A percentile compares a stretch with the other conserved stretches of the same genome.
Evolutionary conservation across 202 grass and related monocot species (phyloP).

Genomic region (Brachypodium distachyon): DNA sequence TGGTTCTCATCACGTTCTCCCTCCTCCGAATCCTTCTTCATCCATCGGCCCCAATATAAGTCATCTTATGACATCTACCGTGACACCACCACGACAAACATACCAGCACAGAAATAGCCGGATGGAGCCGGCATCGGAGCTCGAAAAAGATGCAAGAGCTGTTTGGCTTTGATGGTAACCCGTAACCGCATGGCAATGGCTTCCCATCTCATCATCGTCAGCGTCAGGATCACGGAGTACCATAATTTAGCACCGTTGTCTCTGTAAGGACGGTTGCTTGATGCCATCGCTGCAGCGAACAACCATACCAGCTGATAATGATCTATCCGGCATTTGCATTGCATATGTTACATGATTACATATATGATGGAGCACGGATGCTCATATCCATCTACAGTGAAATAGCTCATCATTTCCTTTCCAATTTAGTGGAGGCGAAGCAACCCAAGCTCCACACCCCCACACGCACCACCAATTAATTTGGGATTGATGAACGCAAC

Average conservation of each 20-base stretch:
- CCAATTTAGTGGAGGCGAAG: neutral
- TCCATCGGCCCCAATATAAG: no score
- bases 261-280: neutral
- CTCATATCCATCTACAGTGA: neutral
- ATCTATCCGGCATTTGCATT: neutral
- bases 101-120: no score
- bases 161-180: neutral
- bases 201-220: neutral
- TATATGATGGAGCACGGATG: neutral
- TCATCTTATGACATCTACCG: no score
- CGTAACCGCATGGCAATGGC: neutral
- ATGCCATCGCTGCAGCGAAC: neutral
- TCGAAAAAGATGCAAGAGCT: neutral
- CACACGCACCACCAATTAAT: neutral
- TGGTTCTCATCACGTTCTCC: no score
- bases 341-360: neutral
- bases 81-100: no score
- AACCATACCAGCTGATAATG: slow-evolving; percentile 1
- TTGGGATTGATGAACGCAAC: neutral
- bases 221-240: neutral
- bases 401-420: neutral
- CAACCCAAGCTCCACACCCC: neutral
- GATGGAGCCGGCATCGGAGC: neutral
- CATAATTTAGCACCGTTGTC: neutral
- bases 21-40: no score